Percentiles rank a stretch among this genome's conserved stretches.
phyloP scores from a whole-genome alignment of 352 stramenopile species.

The Poterioochromonas sp. region DNA sequence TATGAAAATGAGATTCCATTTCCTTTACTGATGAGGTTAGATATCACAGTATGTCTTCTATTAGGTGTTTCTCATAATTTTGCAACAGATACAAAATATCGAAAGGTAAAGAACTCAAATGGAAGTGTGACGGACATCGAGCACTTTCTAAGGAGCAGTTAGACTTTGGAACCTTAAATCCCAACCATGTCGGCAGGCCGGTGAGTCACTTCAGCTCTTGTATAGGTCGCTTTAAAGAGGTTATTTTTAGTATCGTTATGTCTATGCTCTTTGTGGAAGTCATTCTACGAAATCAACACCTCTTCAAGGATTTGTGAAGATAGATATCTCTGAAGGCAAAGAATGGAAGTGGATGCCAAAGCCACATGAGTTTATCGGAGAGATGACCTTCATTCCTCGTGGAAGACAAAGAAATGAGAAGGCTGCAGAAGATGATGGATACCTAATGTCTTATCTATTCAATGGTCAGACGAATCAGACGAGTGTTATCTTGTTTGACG shows the following conservation, averaged over 20 bases:
- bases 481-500: conserved; percentile 38
- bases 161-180: background rate
- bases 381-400: conserved; percentile 23
- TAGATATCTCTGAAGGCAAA: background rate
- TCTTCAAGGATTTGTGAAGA: conserved; percentile 2
- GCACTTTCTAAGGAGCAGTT: background rate
- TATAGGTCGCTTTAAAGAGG: background rate
- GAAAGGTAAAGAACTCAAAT: background rate
- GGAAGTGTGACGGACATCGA: background rate
- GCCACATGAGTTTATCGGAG: conserved; percentile 37
- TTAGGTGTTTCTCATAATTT: too few species aligned
- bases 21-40: background rate
- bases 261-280: background rate
- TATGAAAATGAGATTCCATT: background rate
- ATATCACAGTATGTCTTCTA: background rate
- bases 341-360: background rate
- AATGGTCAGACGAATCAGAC: conserved; percentile 27
- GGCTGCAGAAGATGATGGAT: conserved; percentile 33
- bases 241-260: background rate
- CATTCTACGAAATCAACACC: background rate
- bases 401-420: background rate
- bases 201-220: background rate
- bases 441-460: conserved; percentile 29
- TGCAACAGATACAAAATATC: background rate
- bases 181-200: background rate